Evolutionary conservation across 1,284 basidiomycete species (phyloP).

Genomic region (Stygiomarasmius scandens): DNA sequence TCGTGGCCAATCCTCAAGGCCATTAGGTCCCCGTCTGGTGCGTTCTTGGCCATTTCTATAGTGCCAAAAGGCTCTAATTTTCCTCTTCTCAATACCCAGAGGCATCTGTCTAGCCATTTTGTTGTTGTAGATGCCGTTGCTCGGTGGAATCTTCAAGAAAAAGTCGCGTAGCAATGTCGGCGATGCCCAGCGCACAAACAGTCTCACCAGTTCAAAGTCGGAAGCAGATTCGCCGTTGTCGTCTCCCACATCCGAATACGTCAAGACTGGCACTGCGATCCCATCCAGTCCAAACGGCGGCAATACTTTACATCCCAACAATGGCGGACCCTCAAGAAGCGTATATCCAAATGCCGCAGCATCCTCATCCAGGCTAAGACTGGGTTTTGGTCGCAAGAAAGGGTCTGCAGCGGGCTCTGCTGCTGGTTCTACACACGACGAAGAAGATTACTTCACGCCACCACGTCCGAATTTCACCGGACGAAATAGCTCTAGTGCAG

Average conservation of each 20-base stretch:
- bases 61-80: neutral
- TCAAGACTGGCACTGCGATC: conserved; percentile 38
- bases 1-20: neutral
- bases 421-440: conserved; percentile 17
- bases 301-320: conserved; percentile 29
- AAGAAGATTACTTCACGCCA: conserved; percentile 17
- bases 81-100: neutral
- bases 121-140: conserved; percentile 17
- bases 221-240: conserved; percentile 34
- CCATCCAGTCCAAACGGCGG: conserved; percentile 40
- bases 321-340: conserved; percentile 21
- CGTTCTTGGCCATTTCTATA: neutral
- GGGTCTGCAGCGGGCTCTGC: conserved; percentile 25
- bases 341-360: conserved; percentile 28
- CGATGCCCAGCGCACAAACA: neutral
- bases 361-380: conserved; percentile 42
- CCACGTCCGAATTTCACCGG: conserved; percentile 31
- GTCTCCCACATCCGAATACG: conserved; percentile 45
- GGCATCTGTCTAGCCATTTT: neutral
- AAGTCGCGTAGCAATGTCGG: conserved; percentile 8
- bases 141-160: conserved; percentile 17
- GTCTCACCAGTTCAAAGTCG: conserved; percentile 19
- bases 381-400: conserved; percentile 44
- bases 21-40: neutral
- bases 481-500: conserved; percentile 30